Evolutionary conservation across 495 filamentous ascomycete species (phyloP), one percentile per base, ranked within the genome.

Genomic region (Penicillium desertorum): DNA sequence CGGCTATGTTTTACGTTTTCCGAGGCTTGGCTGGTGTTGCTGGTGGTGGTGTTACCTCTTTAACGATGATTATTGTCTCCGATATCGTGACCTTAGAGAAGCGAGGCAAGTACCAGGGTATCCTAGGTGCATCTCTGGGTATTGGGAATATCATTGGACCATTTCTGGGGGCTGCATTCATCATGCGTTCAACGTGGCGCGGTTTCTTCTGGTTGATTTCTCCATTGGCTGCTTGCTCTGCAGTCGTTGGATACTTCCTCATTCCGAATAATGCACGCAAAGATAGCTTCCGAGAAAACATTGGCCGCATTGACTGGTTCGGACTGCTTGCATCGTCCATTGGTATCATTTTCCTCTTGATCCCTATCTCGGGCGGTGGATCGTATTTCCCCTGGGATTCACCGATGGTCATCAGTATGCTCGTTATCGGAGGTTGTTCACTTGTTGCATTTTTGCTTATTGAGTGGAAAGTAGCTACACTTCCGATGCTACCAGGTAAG

Each of bases 291-390:
- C 60, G 69, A 39, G 59, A 71, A 27, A 84, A 81, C 27, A 29
- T 84, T 43, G 66, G 72, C 29, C 76, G 78, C 29, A 85, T 87
- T 47, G 83, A 87, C 58, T 84, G 78, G 57, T 78, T 63, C 14
- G 83, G 83, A 7, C 61, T 81, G 7, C 41, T 81, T 8, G 70
- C 77, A 1, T 81, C 77, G 7, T 79, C 78, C 0, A 73, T 78
- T 32, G 81, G 76, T 1, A 76, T 86, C 30, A 76, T 86, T 22
- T 78, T 85, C 49, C 46, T 85, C 19, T 70, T 87, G 44, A 84
- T 87, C 57, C 84, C 85, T 16, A 79, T 87, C 29, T 86, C 83
- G 12, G 85, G 83, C 5, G 84, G 82, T 23, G 84, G 85, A 0
- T 79, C 78, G 5, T 82, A 81, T 53, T 87, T 85, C 56, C 63